phyloP scores from a whole-genome alignment of 257 asterid species.

The Cruciata laevipes region DNA sequence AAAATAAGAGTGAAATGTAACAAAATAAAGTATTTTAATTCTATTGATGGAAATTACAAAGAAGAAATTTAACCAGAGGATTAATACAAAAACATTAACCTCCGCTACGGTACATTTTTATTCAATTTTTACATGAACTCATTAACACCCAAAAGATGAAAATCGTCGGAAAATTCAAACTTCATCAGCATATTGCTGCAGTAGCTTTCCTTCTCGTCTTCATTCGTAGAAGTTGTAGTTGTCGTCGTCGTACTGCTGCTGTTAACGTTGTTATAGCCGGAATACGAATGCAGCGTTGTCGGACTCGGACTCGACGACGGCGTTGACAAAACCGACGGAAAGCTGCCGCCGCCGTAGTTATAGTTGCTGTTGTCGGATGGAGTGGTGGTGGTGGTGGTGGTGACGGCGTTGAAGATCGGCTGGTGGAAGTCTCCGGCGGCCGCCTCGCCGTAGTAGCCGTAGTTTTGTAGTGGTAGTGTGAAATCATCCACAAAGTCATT shows the following conservation, averaged over 20 bases:
- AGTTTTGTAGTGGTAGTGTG: conserved; percentile 21
- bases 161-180: conserved; percentile 46
- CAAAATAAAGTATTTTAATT: conserved; percentile 9
- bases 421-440: conserved; percentile 21
- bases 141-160: conserved; percentile 36
- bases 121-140: conserved; percentile 37
- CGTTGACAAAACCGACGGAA: conserved; percentile 62
- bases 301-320: conserved; percentile 60
- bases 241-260: conserved; percentile 22
- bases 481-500: conserved; percentile 26
- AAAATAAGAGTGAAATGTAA: conserved; percentile 3
- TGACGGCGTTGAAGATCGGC: conserved; percentile 24
- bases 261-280: conserved; percentile 20
- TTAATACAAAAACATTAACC: not conserved
- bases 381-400: conserved; percentile 31
- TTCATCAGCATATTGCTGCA: conserved; percentile 57
- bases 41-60: conserved; percentile 20
- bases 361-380: conserved; percentile 31
- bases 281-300: conserved; percentile 38
- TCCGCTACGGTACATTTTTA: not conserved
- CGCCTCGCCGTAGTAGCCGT: conserved; percentile 27
- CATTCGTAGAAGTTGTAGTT: conserved; percentile 13
- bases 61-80: conserved; percentile 9
- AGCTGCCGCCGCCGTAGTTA: conserved; percentile 33
- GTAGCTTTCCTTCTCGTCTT: conserved; percentile 57